Percentiles rank a stretch among this genome's conserved stretches.
These are phyloP conservation scores for Xylariaceae sp. DNA, from an alignment of 2,329 filamentous ascomycete species.

Conservation along the genomic window DNA sequence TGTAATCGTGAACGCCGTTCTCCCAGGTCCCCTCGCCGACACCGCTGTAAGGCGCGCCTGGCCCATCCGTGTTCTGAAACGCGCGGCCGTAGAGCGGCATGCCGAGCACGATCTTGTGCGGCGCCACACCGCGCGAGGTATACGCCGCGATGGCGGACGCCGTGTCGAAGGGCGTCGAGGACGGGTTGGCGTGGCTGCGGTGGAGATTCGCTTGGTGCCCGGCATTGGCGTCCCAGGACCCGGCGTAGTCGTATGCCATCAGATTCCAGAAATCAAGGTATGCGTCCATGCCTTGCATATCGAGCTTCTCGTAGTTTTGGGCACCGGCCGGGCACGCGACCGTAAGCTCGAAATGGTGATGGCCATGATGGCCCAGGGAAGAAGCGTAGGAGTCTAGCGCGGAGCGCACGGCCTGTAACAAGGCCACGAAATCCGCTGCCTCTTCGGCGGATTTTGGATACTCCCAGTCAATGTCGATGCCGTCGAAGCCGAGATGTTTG, in stretches of 20 bases:
- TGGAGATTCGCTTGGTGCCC: slow-evolving; percentile 86
- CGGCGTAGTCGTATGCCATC: slow-evolving; percentile 90
- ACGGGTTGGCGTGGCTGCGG: slow-evolving; percentile 61
- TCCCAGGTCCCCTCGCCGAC: slow-evolving; percentile 85
- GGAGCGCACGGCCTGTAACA: slow-evolving; percentile 62
- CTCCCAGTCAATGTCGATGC: slow-evolving; percentile 74
- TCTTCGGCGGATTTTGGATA: slow-evolving; percentile 64
- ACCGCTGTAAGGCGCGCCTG: slow-evolving; percentile 72
- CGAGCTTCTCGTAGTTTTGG: slow-evolving; percentile 67
- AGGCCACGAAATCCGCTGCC: slow-evolving; percentile 64
- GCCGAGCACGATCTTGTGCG: slow-evolving; percentile 81
- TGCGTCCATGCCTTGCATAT: slow-evolving; percentile 68
- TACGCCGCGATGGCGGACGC: slow-evolving; percentile 75
- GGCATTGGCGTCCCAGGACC: slow-evolving; percentile 75
- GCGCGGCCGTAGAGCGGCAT: slow-evolving; percentile 93
- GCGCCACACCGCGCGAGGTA: slow-evolving; percentile 62
- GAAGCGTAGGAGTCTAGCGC: slow-evolving; percentile 64
- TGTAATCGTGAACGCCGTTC: slow-evolving; percentile 86
- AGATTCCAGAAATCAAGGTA: slow-evolving; percentile 78
- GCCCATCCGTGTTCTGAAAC: slow-evolving; percentile 79
- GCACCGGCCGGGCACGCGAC: slow-evolving; percentile 69
- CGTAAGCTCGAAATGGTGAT: slow-evolving; percentile 65
- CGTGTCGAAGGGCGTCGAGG: slow-evolving; percentile 80
- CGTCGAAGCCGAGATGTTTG: slow-evolving; percentile 80
- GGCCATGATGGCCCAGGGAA: slow-evolving; percentile 14